phyloP scores from a whole-genome alignment of 352 stramenopile species.

The Globisporangium spinosum region DNA sequence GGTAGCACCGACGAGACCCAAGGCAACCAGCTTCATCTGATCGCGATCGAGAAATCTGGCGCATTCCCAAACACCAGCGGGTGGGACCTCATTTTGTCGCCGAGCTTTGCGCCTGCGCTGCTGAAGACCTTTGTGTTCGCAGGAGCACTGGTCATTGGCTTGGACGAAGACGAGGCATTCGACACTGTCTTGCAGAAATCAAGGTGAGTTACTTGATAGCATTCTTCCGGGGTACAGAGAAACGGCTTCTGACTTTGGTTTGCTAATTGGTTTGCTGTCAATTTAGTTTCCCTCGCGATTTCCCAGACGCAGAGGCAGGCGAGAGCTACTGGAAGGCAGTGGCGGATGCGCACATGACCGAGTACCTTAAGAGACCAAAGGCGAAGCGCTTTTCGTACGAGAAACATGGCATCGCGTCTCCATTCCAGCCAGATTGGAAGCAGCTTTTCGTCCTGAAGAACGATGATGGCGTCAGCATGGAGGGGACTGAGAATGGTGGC shows the following conservation, averaged over 20 bases:
- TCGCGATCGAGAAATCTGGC: constrained; percentile 37
- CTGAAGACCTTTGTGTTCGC: constrained; percentile 65
- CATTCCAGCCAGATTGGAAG: constrained; percentile 62
- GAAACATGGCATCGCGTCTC: constrained; percentile 51
- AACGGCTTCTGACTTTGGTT: background rate
- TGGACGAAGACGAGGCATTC: constrained; percentile 65
- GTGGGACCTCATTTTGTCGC: constrained; percentile 62
- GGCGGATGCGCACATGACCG: constrained; percentile 18
- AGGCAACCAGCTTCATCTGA: constrained; percentile 28
- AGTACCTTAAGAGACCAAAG: constrained; percentile 56
- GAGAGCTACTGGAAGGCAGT: constrained; percentile 49
- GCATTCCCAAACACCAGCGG: constrained; percentile 50
- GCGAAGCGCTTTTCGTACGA: constrained; percentile 61
- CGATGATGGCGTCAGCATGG: background rate
- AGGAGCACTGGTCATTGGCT: constrained; percentile 62
- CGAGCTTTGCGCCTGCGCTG: constrained; percentile 38
- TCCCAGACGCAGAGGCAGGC: constrained; percentile 60
- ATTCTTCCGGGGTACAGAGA: background rate
- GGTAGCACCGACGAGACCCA: background rate
- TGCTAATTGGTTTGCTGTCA: constrained; percentile 1
- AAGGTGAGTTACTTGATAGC: constrained; percentile 25
- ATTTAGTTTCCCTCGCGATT: constrained; percentile 75
- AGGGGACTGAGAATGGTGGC: background rate
- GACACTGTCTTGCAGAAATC: constrained; percentile 44
- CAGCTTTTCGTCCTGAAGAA: constrained; percentile 33